Percentiles rank a stretch among this genome's conserved stretches.
Conservation (phyloP, 106 monocot genomes). For the Dendrobium huoshanense region DNA sequence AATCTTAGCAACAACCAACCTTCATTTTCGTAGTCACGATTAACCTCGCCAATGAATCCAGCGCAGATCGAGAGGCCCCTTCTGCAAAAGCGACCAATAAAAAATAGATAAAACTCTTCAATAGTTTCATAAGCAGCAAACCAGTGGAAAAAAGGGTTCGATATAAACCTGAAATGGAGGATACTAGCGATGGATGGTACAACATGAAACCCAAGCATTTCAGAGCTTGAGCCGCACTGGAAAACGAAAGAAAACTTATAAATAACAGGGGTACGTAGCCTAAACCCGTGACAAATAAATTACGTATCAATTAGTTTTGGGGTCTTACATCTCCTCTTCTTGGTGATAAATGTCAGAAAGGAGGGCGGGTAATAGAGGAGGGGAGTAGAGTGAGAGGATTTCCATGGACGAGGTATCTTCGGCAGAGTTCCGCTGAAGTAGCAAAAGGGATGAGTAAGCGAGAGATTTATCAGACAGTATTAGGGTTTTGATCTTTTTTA, state of each 20-base stretch:
- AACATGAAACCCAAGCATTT: slow-evolving; percentile 71
- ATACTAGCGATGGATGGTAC: slow-evolving; percentile 43
- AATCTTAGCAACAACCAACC: slow-evolving; percentile 21
- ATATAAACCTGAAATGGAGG: slow-evolving; percentile 32
- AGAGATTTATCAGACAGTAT: slow-evolving; percentile 21
- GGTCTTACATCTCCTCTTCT: slow-evolving; percentile 56
- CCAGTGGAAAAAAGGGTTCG: background rate
- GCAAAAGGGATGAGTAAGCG: slow-evolving; percentile 46
- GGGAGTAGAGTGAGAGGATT: slow-evolving; percentile 25
- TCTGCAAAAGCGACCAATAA: slow-evolving; percentile 15
- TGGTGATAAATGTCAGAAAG: slow-evolving; percentile 29
- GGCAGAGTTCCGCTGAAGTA: slow-evolving; percentile 32
- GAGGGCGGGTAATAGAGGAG: slow-evolving; percentile 32
- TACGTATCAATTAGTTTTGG: background rate
- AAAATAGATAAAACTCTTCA: background rate
- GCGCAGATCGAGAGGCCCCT: slow-evolving; percentile 15
- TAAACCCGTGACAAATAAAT: background rate
- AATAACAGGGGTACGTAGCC: background rate
- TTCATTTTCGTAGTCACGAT: slow-evolving; percentile 42
- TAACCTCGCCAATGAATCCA: slow-evolving; percentile 39
- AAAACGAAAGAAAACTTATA: background rate
- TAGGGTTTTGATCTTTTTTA: slow-evolving; percentile 21
- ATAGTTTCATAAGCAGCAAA: background rate
- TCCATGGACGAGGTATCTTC: slow-evolving; percentile 24
- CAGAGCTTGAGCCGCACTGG: slow-evolving; percentile 44